Evolutionary conservation across 768 basidiomycete species (phyloP).

Genomic region (Lepiota brunneoincarnata): DNA sequence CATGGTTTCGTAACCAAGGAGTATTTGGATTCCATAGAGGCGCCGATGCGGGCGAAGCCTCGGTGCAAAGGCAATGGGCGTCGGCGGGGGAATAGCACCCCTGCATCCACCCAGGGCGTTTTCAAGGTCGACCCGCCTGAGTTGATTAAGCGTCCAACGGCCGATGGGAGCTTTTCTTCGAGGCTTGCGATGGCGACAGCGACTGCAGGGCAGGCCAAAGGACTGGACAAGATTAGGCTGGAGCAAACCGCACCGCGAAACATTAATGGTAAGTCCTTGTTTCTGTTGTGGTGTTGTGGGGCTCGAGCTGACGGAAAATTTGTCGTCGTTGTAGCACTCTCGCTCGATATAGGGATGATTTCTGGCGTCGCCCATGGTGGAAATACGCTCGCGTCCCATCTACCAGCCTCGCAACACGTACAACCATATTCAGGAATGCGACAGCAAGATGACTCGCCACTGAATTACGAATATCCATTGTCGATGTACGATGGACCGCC

Average conservation of each 20-base stretch:
- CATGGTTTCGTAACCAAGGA: slow-evolving; percentile 25
- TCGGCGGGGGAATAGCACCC: neutral
- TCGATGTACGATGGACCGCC: slow-evolving; percentile 1
- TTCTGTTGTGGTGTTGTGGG: neutral
- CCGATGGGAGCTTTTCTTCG: slow-evolving; percentile 19
- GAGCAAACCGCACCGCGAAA: neutral
- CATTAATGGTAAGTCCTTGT: neutral
- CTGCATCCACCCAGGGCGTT: neutral
- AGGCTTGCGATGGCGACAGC: slow-evolving; percentile 5
- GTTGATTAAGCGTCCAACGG: no score
- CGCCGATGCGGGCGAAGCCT: slow-evolving; percentile 20
- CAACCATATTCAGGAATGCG: neutral
- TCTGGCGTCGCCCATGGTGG: neutral
- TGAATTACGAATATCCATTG: neutral
- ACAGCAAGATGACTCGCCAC: neutral
- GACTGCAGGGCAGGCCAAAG: neutral
- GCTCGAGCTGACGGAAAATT: neutral
- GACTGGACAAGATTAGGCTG: neutral
- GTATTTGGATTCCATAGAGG: slow-evolving; percentile 26
- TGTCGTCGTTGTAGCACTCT: neutral
- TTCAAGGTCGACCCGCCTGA: no score
- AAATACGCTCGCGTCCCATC: neutral
- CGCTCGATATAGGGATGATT: neutral
- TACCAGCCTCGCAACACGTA: neutral
- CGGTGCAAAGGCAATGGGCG: slow-evolving; percentile 5